Base-by-base conservation (phyloP, 2,329 filamentous ascomycete species). In the Phialocephala subalpina region DNA sequence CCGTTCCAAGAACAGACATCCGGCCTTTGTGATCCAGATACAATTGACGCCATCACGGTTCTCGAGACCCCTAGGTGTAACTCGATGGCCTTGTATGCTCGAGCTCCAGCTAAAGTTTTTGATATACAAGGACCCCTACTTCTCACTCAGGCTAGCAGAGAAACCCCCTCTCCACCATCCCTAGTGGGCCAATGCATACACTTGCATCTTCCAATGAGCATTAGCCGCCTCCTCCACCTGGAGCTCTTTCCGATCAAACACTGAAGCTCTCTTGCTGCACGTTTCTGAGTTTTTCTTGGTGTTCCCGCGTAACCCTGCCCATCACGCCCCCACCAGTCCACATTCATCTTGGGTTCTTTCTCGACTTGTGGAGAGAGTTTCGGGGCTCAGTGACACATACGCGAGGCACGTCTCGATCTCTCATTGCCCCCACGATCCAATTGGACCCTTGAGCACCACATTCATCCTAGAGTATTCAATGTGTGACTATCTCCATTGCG, bases 271-370 rank as follows among this genome's bases (percentile, higher is more conserved):
- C 45, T 42, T 42, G 45, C 45, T 49, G 45, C 45, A 53, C 35
- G 8, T 33, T 53, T 52, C 60, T 42, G 60, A 59, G 29, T 60
- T 60, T n/a, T 59, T 63, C 60, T 33, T 66, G 59, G 60, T 38
- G 11, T 18, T 62, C 52, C 65, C 40, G 60, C 57, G 60, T 55
- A 58, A 8, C 38, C 29, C 12, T 33, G 6, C 27, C 27, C 42
- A 36, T 38, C 12, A 2, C 9, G 14, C 45, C 29, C 55, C 35
- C 45, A 56, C 60, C 38, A 55, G 27, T 6, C 62, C 62, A 59
- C 58, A 29, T 55, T 35, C 60, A 27, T 60, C 47, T 55, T 38
- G 60, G 57, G 22, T 56, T 56, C 27, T 63, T 36, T 22, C 18
- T 53, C 9, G 55, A 22, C n/a, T 49, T n/a, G 9, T 35, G n/a